Conservation (phyloP, 352 stramenopile species). For the Pythium periplocum region DNA sequence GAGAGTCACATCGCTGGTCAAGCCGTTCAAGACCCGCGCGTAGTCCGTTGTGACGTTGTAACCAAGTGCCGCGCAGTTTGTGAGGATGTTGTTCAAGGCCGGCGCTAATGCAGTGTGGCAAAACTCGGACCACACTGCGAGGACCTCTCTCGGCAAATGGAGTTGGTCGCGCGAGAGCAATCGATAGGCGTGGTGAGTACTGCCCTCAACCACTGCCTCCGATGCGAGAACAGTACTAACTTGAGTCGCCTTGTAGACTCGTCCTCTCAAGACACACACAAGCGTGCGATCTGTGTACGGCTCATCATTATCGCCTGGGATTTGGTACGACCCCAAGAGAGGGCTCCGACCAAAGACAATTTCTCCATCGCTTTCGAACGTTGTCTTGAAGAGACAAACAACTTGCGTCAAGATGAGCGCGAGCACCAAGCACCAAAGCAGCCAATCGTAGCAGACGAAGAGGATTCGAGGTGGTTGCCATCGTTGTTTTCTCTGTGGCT, state of each 20-base stretch:
- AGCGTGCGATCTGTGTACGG: constrained; percentile 38
- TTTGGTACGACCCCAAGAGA: constrained; percentile 6
- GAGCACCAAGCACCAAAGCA: too few relatives aligned
- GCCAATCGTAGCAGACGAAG: too few relatives aligned
- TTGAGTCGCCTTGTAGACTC: too few relatives aligned
- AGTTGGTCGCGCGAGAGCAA: constrained; percentile 15
- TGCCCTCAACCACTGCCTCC: constrained; percentile 23
- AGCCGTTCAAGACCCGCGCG: constrained; percentile 16
- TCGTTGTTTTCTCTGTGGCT: too few relatives aligned
- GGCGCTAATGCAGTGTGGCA: constrained; percentile 15
- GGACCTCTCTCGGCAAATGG: neutral
- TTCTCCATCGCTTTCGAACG: too few relatives aligned
- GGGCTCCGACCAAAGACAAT: constrained; percentile 11
- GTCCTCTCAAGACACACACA: constrained; percentile 16
- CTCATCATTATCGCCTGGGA: constrained; percentile 35
- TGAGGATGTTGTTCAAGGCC: constrained; percentile 10
- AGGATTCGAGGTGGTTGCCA: too few relatives aligned
- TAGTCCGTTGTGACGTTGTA: constrained; percentile 22
- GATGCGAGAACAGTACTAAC: neutral
- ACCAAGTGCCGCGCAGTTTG: constrained; percentile 14
- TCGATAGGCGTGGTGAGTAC: constrained; percentile 21
- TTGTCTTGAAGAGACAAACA: too few relatives aligned
- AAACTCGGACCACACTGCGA: constrained; percentile 9
- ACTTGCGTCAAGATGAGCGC: too few relatives aligned
- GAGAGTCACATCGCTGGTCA: constrained; percentile 3